A percentile compares a stretch with the other conserved stretches of the same genome.
phyloP scores from a whole-genome alignment of 805 yeast species.

The Hanseniaspora mollemarum region DNA sequence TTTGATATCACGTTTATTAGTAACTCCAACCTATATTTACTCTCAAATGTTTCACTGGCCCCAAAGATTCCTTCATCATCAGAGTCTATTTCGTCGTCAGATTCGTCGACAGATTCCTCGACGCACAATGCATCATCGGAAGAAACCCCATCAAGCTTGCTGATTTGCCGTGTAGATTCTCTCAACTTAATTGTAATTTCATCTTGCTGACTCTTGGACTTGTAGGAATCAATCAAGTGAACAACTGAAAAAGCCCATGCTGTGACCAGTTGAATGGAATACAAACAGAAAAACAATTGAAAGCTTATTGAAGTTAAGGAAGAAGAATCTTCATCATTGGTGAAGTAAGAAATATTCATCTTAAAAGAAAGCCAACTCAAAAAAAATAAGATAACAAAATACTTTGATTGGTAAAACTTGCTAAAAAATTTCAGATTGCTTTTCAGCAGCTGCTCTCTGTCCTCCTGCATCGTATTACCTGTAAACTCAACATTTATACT shows the following conservation, averaged over 20 bases:
- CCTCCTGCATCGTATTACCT: constrained; percentile 16
- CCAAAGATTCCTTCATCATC: constrained; percentile 17
- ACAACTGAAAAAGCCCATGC: constrained; percentile 41
- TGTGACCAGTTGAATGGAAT: constrained; percentile 21
- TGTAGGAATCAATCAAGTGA: constrained; percentile 31
- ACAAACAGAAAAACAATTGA: constrained; percentile 1
- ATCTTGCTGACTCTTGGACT: constrained; percentile 29
- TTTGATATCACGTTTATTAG: constrained; percentile 44
- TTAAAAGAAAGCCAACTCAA: not conserved
- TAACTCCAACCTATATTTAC: constrained; percentile 49
- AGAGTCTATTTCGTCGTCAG: constrained; percentile 16
- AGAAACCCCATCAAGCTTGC: constrained; percentile 36
- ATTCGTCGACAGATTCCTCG: constrained; percentile 44
- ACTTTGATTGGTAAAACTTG: constrained; percentile 8
- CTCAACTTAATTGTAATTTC: constrained; percentile 52
- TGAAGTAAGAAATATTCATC: not conserved
- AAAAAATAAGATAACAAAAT: not conserved
- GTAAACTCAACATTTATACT: constrained; percentile 20
- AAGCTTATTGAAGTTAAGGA: not conserved
- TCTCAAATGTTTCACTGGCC: constrained; percentile 65
- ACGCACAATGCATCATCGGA: constrained; percentile 18
- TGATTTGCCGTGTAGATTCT: constrained; percentile 58
- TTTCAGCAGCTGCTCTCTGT: not conserved
- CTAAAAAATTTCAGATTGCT: not conserved
- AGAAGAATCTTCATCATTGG: not conserved